Evolutionary conservation across 2,329 filamentous ascomycete genomes (phyloP).

Genomic region (Endoconidiophora polonica): DNA sequence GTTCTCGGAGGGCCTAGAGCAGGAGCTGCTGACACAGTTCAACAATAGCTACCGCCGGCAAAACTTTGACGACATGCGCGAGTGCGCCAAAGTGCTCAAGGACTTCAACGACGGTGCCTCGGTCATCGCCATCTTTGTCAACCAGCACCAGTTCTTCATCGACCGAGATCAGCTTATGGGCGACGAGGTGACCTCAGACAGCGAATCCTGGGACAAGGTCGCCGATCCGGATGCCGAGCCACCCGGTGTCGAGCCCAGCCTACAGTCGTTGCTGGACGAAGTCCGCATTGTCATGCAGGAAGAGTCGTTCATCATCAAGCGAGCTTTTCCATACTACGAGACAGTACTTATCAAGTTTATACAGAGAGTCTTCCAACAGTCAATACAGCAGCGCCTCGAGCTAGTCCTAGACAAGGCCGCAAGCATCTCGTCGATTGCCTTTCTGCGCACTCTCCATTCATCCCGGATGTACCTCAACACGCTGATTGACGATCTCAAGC

Average conservation of each 20-base stretch:
- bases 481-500: slow-evolving; percentile 81
- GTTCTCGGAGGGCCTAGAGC: slow-evolving; percentile 88
- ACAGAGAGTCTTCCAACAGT: slow-evolving; percentile 93
- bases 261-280: slow-evolving; percentile 86
- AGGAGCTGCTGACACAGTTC: slow-evolving; percentile 88
- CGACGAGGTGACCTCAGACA: slow-evolving; percentile 64
- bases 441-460: slow-evolving; percentile 77
- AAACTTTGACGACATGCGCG: slow-evolving; percentile 96
- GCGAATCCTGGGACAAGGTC: slow-evolving; percentile 72
- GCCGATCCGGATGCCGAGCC: slow-evolving; percentile 89
- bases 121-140: slow-evolving; percentile 91
- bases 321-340: slow-evolving; percentile 91
- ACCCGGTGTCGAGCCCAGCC: slow-evolving; percentile 75
- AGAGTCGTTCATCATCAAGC: slow-evolving; percentile 90
- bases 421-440: slow-evolving; percentile 79
- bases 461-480: slow-evolving; percentile 77
- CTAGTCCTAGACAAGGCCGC: slow-evolving; percentile 92
- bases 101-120: slow-evolving; percentile 94
- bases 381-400: slow-evolving; percentile 87
- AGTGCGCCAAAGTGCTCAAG: slow-evolving; percentile 81
- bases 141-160: slow-evolving; percentile 98
- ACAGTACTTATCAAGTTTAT: slow-evolving; percentile 86
- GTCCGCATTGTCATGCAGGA: slow-evolving; percentile 93
- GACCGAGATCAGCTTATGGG: slow-evolving; percentile 82
- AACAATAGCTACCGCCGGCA: slow-evolving; percentile 91